A percentile compares a stretch with the other conserved stretches of the same genome.
Conservation (phyloP, 495 filamentous ascomycete genomes). For the Neurospora sp. region DNA sequence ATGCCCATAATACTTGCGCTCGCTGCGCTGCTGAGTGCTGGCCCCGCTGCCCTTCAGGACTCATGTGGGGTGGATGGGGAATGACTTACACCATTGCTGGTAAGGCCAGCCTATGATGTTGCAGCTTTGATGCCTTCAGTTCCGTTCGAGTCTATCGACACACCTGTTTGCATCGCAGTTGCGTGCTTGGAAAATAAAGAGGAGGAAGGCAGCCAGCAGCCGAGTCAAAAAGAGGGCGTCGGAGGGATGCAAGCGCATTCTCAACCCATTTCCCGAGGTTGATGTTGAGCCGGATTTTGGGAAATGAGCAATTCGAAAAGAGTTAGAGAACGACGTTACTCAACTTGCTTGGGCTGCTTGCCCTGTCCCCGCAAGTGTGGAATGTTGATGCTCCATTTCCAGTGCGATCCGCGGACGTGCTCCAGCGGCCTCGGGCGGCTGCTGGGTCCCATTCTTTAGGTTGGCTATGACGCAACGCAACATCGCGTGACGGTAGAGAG, state of each 20-base stretch:
- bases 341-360: background rate
- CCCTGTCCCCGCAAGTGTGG: background rate
- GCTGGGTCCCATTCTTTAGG: background rate
- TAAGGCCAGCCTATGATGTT: background rate
- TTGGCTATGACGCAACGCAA: background rate
- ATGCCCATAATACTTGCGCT: background rate
- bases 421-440: background rate
- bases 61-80: background rate
- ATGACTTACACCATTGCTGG: background rate
- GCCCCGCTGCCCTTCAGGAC: background rate
- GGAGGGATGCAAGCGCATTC: background rate
- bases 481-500: background rate
- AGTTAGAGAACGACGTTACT: background rate
- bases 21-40: background rate
- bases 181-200: background rate
- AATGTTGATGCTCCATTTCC: background rate
- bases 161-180: background rate
- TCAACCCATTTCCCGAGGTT: background rate
- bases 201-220: background rate
- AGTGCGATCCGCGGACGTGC: background rate
- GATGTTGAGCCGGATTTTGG: background rate
- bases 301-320: constrained; percentile 1
- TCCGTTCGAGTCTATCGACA: background rate
- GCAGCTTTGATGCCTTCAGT: background rate
- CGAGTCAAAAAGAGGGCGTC: background rate